Conservation (phyloP, 164 flowering plant genomes). For the Protea cynaroides region DNA sequence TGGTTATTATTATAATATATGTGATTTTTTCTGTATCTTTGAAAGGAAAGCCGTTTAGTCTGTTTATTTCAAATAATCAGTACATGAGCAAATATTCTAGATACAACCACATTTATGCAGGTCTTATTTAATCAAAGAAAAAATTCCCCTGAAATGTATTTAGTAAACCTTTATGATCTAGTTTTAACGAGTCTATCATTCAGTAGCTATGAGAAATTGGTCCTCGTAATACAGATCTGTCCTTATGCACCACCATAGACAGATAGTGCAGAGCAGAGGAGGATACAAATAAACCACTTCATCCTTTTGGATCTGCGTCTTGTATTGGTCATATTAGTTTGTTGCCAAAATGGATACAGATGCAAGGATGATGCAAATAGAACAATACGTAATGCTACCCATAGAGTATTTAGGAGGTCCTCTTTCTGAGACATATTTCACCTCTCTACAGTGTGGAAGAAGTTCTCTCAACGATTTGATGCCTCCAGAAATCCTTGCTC, state of each 20-base stretch:
- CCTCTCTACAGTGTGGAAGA: slow-evolving; percentile 41
- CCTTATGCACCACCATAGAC: neutral
- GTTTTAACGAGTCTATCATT: no score
- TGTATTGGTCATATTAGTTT: neutral
- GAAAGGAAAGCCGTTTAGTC: no score
- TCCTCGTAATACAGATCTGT: no score
- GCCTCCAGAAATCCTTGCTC: slow-evolving; percentile 31
- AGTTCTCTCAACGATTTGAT: slow-evolving; percentile 38
- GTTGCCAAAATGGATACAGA: neutral
- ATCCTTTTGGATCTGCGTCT: neutral
- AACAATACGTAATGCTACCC: neutral
- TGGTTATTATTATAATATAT: no score
- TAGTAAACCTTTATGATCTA: no score
- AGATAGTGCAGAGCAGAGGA: neutral
- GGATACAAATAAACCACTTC: neutral
- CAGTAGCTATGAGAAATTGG: no score
- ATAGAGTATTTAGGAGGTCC: neutral
- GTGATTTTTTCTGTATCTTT: no score
- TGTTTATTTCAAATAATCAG: no score
- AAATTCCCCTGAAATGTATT: no score
- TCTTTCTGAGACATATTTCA: slow-evolving; percentile 5
- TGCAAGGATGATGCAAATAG: neutral
- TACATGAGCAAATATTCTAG: no score
- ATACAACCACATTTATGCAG: no score
- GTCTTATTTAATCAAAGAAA: no score